Base-by-base conservation (phyloP, 805 yeast genomes). In the Dipodascus albidus region DNA sequence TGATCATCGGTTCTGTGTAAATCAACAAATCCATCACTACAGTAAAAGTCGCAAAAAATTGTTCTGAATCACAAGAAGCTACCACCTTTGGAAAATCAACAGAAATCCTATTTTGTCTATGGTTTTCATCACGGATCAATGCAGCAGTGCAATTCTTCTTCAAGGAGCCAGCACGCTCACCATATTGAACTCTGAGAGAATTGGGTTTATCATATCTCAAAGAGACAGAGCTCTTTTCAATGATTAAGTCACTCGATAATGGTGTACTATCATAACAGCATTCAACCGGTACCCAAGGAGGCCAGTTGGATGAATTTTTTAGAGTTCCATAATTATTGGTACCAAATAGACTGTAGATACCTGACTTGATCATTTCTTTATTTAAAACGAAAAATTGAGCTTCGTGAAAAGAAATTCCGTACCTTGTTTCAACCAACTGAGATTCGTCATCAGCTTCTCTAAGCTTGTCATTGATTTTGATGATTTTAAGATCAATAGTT, bases 271-370 rank as follows among this genome's bases (percentile, higher is more conserved):
- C 81, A 57, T 79, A 76, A 57, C 86, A 80, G 21, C 82, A 71
- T 61, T 87, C 95, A 50, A 79, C 64, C 1, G 90, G 88, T 33
- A 89, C 66, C 88, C 96, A 90, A 0, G 96, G 95, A 1, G 96
- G 96, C 97, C 96, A 90, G 19, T 70, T 70, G 2, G 67, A 54
- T 3, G 57, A 41, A 23, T 54, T 54, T 15, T 67, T 61, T 6
- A 62, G 66, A 1, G 85, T 77, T 0, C 96, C 93, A 67, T 87
- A 89, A n/a, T 14, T 38, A 17, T 17, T 38, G 11, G 70, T 67
- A 47, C 77, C 75, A 59, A 77, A 74, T 31, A 74, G 71, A 8
- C 74, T 60, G 51, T 73, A 73, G 3, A 74, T 71, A 21, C 73
- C 65, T 23, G 67, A 61, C 20, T 67, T 61, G 42, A 74, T 69